A percentile compares a stretch with the other conserved stretches of the same genome.
These are phyloP conservation scores for Hortiboletus campestris DNA, from an alignment of 768 basidiomycete species.

Conservation along the genomic window DNA sequence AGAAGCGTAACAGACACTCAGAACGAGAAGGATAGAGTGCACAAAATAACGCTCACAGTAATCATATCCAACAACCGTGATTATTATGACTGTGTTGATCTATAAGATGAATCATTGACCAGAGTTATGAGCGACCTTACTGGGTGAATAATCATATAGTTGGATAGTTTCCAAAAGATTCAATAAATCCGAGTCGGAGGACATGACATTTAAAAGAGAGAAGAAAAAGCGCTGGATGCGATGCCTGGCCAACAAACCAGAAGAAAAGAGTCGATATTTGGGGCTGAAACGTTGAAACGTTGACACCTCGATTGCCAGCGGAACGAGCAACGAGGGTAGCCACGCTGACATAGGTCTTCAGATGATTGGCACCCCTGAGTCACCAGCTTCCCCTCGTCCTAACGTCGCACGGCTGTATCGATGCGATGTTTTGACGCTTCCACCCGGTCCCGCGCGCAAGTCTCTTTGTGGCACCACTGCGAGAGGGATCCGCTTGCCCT, in stretches of 20 bases:
- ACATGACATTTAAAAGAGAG: slow-evolving; percentile 7
- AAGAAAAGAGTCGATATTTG: neutral
- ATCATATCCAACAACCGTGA: slow-evolving; percentile 6
- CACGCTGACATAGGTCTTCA: too few species aligned
- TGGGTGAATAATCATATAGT: neutral
- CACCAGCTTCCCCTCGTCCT: too few species aligned
- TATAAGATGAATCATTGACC: neutral
- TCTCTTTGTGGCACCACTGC: too few species aligned
- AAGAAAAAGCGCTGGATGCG: neutral
- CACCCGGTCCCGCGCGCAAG: too few species aligned
- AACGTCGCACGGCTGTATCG: too few species aligned
- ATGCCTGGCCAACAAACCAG: neutral
- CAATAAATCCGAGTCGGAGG: neutral
- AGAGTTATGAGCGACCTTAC: neutral
- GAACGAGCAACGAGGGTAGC: too few species aligned
- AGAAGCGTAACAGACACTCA: neutral
- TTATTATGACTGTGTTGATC: neutral
- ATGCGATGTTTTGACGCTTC: too few species aligned
- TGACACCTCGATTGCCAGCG: too few species aligned
- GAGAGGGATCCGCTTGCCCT: too few species aligned
- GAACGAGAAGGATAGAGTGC: neutral
- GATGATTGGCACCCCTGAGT: too few species aligned
- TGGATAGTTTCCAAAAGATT: neutral
- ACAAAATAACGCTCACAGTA: neutral
- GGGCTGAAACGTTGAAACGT: too few species aligned